Evolutionary conservation across 495 filamentous ascomycete genomes (phyloP).

Genomic region (Pyrenopolyporus hunteri): DNA sequence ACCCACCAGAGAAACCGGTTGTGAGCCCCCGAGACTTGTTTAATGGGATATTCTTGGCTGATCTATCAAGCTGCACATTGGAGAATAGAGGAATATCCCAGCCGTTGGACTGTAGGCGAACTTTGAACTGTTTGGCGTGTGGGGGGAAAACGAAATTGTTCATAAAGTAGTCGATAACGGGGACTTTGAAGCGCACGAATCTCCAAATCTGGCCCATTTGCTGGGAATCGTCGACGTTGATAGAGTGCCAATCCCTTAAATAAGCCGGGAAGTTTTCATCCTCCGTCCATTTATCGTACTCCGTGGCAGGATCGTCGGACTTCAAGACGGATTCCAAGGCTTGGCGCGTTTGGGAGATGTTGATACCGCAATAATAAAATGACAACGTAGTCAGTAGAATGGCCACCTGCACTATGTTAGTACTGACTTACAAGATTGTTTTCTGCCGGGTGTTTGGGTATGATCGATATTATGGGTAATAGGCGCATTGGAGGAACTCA

Average conservation of each 20-base stretch:
- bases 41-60: neutral
- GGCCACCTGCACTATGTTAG: slow-evolving; percentile 43
- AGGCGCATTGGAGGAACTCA: neutral
- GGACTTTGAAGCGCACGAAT: slow-evolving; percentile 45
- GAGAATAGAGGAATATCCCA: slow-evolving; percentile 58
- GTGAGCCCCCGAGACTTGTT: slow-evolving; percentile 37
- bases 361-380: slow-evolving; percentile 58
- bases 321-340: slow-evolving; percentile 49
- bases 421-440: neutral
- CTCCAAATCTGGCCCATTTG: slow-evolving; percentile 53
- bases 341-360: slow-evolving; percentile 46
- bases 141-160: slow-evolving; percentile 61
- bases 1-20: slow-evolving; percentile 53
- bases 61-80: neutral
- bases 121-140: slow-evolving; percentile 58
- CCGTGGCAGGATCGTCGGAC: slow-evolving; percentile 57
- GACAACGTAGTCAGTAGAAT: slow-evolving; percentile 57
- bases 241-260: slow-evolving; percentile 51
- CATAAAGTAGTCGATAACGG: slow-evolving; percentile 57
- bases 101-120: slow-evolving; percentile 57
- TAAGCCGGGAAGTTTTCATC: slow-evolving; percentile 48
- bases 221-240: slow-evolving; percentile 56
- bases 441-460: neutral
- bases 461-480: neutral
- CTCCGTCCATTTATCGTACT: slow-evolving; percentile 56